Base-by-base conservation (phyloP, 352 stramenopile species). In the Phytophthora citricola region DNA sequence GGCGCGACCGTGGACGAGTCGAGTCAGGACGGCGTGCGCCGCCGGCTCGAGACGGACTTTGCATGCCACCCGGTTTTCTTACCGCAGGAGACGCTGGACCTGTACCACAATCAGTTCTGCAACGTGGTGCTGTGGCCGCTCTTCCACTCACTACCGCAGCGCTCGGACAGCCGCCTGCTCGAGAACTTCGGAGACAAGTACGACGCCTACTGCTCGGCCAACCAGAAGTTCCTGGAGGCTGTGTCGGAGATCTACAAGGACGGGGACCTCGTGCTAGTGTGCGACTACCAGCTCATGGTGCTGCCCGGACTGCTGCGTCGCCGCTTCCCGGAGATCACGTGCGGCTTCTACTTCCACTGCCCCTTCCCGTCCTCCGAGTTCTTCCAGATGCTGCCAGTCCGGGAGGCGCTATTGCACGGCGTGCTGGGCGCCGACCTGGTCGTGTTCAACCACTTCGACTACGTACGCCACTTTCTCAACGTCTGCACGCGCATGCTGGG, bases 281-380 rank as follows among this genome's bases (percentile, higher is more conserved):
- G 90, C 56, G 91, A 96, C 76, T 97, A 97, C 71, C 87, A 97
- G 45, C 75, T 97, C 20, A 97, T 97, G 89, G 78, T 80, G 31
- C 56, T 97, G 7, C 91, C 91, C 0, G 81, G 80, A 2, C 50
- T 96, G 38, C 68, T 97, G 14, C 84, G 87, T 31, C 73, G 84
- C 14, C 85, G 87, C 15, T 92, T 93, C 53, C 84, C 88, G 1
- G 76, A 94, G 9, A 83, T 90, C 45, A 89, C 83, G 14, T 93
- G 90, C 47, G 90, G 81, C 24, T 97, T 94, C 55, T 97, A 94
- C 73, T 91, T 97, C 47, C 91, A 97, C 68, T 93, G 79, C 40
- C 91, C 91, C 20, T 97, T 97, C 52, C 91, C 91, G 36, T 97
- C 89, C 9, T 95, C 87, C 10, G 90, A 96, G 68, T 94, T 97